phyloP scores from a whole-genome alignment of 2,329 filamentous ascomycete species.

The Colletotrichum sp. region DNA sequence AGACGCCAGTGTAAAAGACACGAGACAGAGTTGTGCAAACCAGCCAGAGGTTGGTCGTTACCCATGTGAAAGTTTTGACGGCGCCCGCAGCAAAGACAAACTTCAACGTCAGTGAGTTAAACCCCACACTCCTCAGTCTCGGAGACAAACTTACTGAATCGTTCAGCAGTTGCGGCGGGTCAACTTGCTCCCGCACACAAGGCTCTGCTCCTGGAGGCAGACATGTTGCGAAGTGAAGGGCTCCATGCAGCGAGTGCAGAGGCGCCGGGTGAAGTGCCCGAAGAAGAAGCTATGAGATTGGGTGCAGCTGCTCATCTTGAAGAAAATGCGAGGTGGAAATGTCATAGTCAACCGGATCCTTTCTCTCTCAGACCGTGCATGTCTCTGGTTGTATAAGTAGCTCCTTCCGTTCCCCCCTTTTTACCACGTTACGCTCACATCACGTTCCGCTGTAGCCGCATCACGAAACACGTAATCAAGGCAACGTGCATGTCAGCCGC shows the following conservation, averaged over 20 bases:
- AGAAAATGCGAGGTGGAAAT: neutral
- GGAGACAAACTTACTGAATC: neutral
- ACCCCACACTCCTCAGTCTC: neutral
- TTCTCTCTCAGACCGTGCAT: neutral
- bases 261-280: slow-evolving; percentile 4
- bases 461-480: neutral
- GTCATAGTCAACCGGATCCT: neutral
- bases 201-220: slow-evolving; percentile 6
- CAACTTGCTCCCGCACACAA: neutral
- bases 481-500: neutral
- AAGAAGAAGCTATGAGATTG: neutral
- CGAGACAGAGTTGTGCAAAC: neutral
- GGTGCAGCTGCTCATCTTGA: neutral
- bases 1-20: neutral
- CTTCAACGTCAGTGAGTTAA: neutral
- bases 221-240: slow-evolving; percentile 21
- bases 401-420: neutral
- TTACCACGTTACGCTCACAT: neutral
- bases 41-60: neutral
- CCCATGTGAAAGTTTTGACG: neutral
- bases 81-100: neutral
- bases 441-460: neutral
- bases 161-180: neutral
- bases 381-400: neutral
- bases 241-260: slow-evolving; percentile 21